These are phyloP conservation scores for Colletotrichum sp. DNA, from an alignment of 2,329 filamentous ascomycete species.

Conservation along the genomic window DNA sequence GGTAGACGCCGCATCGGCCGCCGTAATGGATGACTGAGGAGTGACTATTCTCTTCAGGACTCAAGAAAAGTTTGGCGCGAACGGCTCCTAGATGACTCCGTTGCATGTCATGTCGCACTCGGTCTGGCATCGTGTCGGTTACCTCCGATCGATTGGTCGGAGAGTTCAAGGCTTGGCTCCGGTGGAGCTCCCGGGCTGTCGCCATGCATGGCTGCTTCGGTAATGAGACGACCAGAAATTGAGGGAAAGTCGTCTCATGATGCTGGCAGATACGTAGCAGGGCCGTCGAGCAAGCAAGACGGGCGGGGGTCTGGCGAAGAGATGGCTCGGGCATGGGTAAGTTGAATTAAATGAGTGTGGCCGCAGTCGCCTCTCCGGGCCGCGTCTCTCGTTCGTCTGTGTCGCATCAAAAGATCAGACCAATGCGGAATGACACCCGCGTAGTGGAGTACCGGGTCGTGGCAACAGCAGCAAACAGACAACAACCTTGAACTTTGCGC, in stretches of 20 bases:
- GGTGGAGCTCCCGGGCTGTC: neutral
- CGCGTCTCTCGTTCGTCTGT: constrained; percentile 1
- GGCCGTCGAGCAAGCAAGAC: neutral
- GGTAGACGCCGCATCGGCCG: neutral
- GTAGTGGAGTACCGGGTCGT: neutral
- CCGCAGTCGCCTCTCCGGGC: constrained; percentile 1
- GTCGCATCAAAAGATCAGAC: constrained; percentile 15
- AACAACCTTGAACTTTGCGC: neutral
- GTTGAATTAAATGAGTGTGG: neutral
- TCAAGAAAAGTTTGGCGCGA: neutral
- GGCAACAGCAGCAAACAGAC: neutral
- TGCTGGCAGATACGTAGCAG: neutral
- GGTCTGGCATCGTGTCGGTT: neutral
- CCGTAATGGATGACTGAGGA: neutral
- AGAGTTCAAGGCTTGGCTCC: neutral
- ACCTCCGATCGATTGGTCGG: constrained; percentile 6
- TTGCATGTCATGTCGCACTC: neutral
- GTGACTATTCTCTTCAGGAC: neutral
- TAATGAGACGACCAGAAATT: constrained; percentile 12
- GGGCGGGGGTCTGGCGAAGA: neutral
- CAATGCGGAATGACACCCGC: constrained; percentile 18
- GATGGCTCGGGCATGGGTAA: neutral
- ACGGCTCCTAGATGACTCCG: neutral
- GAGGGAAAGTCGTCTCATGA: constrained; percentile 1
- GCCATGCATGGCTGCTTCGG: constrained; percentile 8